Conservation (phyloP, 805 yeast genomes). For the Clavispora carvajalis region DNA sequence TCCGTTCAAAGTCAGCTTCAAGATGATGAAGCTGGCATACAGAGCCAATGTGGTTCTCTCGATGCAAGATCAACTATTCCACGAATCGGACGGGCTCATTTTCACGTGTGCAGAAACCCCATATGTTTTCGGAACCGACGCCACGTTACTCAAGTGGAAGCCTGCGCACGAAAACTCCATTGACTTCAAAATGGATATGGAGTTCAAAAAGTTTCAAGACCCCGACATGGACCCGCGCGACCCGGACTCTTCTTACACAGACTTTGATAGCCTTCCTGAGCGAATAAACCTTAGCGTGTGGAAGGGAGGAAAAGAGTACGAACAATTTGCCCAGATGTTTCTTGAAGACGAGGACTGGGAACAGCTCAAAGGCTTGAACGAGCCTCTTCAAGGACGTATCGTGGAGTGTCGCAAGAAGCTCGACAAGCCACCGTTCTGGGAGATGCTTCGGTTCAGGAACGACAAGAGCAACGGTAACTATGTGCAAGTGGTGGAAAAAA, state of each 20-base stretch:
- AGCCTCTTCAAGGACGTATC: slow-evolving; percentile 85
- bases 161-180: slow-evolving; percentile 94
- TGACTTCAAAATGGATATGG: slow-evolving; percentile 70
- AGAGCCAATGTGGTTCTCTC: slow-evolving; percentile 71
- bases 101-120: slow-evolving; percentile 89
- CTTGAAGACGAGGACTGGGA: slow-evolving; percentile 78
- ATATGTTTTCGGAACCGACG: slow-evolving; percentile 84
- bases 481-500: slow-evolving; percentile 71
- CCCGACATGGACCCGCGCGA: slow-evolving; percentile 61
- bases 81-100: slow-evolving; percentile 89
- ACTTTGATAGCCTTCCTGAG: slow-evolving; percentile 76
- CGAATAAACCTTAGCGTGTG: slow-evolving; percentile 62
- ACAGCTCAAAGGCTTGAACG: slow-evolving; percentile 55
- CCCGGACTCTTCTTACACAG: slow-evolving; percentile 65
- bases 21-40: slow-evolving; percentile 81
- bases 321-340: slow-evolving; percentile 59
- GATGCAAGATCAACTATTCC: slow-evolving; percentile 67
- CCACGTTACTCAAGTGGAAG: slow-evolving; percentile 87
- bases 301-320: slow-evolving; percentile 64
- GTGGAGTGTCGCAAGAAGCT: slow-evolving; percentile 75
- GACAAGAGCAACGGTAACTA: slow-evolving; percentile 90
- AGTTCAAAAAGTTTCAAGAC: slow-evolving; percentile 56
- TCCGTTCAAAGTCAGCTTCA: slow-evolving; percentile 83
- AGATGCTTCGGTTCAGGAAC: slow-evolving; percentile 81
- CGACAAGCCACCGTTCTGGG: slow-evolving; percentile 63